Base-by-base conservation (phyloP, 139 green algal genomes). In the Marvania coccoides region DNA sequence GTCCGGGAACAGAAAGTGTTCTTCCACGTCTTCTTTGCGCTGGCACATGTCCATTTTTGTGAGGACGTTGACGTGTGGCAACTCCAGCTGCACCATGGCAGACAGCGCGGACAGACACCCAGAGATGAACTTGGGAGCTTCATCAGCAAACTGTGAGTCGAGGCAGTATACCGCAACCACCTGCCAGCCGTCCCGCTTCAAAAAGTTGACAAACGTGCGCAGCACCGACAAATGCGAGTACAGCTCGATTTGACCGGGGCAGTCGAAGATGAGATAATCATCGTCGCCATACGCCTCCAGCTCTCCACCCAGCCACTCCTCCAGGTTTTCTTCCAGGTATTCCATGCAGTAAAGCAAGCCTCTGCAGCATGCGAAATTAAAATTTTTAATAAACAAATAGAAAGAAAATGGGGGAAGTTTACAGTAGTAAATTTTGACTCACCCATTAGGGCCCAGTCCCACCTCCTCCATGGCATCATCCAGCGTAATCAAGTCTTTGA, bases 331-430 rank as follows among this genome's bases (percentile, higher is more conserved):
- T 69, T 99, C 93, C 60, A 98, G 47, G 63, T 96, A 96, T 68
- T 99, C 94, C 94, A 99, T 99, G 85, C 90, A 97, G 68, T 95
- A 97, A 47, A 99, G 63, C 70, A 99, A 79, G 12, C 48, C 94
- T 4, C 94, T 96, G 76, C 36, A 71, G 47, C 14, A 47, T 26
- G 15, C 9, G 59, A 34, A 24, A 12, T n/a, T 31, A 36, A 13
- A 30, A 5, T 19, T 5, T 2, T 37, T 55, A 51, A 14, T 42
- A 28, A 55, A 6, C 38, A 57, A 47, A 46, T 39, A 33, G 19
- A 1, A 66, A 26, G 37, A 15, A 23, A 36, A 24, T 30, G 34
- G 5, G 19, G 47, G 2, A 13, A 1, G 8, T 36, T 30, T 8
- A 34, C 13, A 6, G 6, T 15, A 19, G 0, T 24, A 1, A 1